phyloP scores from a whole-genome alignment of 331 rosid genomes.

The Acacia concinna region DNA sequence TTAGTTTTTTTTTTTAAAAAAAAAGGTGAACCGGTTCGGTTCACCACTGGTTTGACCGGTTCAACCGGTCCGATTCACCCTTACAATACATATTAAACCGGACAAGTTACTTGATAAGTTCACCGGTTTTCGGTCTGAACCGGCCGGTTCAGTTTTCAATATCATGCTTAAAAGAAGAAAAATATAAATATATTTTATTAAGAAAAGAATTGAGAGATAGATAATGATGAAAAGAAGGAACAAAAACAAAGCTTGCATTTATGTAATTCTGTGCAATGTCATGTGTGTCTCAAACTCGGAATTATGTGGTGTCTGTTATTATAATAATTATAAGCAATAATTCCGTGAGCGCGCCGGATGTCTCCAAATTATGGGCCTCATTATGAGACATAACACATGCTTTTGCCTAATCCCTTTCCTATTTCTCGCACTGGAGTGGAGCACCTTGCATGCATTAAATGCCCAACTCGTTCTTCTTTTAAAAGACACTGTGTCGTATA shows the following conservation, averaged over 20 bases:
- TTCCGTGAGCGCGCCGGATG: constrained; percentile 19
- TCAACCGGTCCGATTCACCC: too few species aligned
- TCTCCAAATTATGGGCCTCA: constrained; percentile 11
- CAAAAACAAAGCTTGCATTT: background rate
- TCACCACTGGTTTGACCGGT: too few species aligned
- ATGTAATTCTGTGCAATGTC: constrained; percentile 7
- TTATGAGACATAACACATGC: constrained; percentile 19
- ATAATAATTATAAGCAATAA: constrained; percentile 3
- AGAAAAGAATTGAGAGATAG: background rate
- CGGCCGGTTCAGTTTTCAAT: too few species aligned
- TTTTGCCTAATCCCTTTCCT: background rate
- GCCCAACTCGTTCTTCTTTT: background rate
- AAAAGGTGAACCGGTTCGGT: too few species aligned
- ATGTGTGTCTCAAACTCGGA: background rate
- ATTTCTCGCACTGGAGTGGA: background rate
- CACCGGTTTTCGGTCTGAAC: too few species aligned
- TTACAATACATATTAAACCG: too few species aligned
- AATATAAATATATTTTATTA: background rate
- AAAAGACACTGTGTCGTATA: background rate
- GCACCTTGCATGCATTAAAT: background rate
- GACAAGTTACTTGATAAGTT: too few species aligned
- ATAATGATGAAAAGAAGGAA: background rate
- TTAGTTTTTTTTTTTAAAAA: too few species aligned
- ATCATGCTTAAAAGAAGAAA: too few species aligned
- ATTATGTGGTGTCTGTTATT: background rate